Conservation (phyloP, 306 rosid species). For the Castanea mollissima region DNA sequence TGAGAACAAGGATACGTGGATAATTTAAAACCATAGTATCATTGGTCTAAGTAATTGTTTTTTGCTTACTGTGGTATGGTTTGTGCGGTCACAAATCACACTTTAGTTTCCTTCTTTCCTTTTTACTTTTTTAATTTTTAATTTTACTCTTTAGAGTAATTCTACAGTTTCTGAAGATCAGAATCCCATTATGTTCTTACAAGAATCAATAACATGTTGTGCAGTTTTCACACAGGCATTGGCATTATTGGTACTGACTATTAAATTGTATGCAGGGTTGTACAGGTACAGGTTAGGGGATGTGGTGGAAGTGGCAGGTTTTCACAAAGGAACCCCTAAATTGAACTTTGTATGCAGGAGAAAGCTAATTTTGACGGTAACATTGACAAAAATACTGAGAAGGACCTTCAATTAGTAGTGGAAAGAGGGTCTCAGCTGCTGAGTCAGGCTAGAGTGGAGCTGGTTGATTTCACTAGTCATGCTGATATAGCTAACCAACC, state of each 20-base stretch:
- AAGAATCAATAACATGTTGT: no score
- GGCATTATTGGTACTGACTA: background rate
- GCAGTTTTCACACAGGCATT: background rate
- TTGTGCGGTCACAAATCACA: constrained; percentile 17
- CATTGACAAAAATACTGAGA: constrained; percentile 89
- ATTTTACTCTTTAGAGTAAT: background rate
- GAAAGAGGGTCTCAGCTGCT: constrained; percentile 60
- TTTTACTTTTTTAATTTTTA: background rate
- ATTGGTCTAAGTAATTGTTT: background rate
- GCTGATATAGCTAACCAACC: constrained; percentile 50
- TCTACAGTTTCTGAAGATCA: no score
- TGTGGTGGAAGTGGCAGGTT: constrained; percentile 84
- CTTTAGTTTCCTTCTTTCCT: constrained; percentile 9
- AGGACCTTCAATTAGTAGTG: constrained; percentile 82
- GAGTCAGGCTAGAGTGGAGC: constrained; percentile 45
- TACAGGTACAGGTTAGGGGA: constrained; percentile 90
- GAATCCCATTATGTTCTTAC: no score
- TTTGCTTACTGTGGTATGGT: background rate
- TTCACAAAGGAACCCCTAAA: constrained; percentile 78
- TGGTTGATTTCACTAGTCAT: constrained; percentile 84
- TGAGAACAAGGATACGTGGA: background rate
- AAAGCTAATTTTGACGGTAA: constrained; percentile 64
- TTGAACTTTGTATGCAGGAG: constrained; percentile 75
- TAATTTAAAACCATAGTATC: constrained; percentile 5
- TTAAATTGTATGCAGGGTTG: constrained; percentile 46